Conservation (phyloP, 768 basidiomycete genomes). For the Floccularia luteovirens region DNA sequence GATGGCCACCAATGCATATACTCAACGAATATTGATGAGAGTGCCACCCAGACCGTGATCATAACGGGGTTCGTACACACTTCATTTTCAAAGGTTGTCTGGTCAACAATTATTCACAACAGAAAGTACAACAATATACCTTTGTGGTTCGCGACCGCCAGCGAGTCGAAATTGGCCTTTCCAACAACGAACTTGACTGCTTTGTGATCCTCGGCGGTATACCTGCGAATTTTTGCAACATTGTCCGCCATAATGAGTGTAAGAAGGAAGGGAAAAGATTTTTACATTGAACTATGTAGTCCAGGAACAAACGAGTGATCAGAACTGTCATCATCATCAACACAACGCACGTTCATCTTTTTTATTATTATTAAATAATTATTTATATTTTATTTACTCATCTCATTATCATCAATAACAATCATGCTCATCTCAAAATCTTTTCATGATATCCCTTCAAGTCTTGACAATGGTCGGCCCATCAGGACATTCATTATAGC, state of each 20-base stretch:
- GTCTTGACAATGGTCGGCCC: conserved; percentile 51
- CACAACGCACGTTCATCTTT: conserved; percentile 1
- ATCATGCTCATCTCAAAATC: conserved; percentile 80
- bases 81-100: conserved; percentile 13
- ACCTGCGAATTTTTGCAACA: conserved; percentile 46
- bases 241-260: conserved; percentile 24
- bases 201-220: conserved; percentile 44
- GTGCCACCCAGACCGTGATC: conserved; percentile 50
- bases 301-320: not conserved
- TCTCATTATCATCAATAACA: not conserved
- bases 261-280: not conserved
- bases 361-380: not conserved
- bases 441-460: conserved; percentile 69
- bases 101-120: not conserved
- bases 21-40: conserved; percentile 53
- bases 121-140: conserved; percentile 30
- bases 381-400: not conserved
- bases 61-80: conserved; percentile 54
- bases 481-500: conserved; percentile 82
- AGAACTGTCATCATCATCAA: not conserved
- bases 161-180: conserved; percentile 57
- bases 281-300: conserved; percentile 3
- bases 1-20: conserved; percentile 66
- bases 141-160: conserved; percentile 66
- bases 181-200: conserved; percentile 56